Evolutionary conservation across 2,329 filamentous ascomycete species (phyloP).

Genomic region (Talaromyces sp.): DNA sequence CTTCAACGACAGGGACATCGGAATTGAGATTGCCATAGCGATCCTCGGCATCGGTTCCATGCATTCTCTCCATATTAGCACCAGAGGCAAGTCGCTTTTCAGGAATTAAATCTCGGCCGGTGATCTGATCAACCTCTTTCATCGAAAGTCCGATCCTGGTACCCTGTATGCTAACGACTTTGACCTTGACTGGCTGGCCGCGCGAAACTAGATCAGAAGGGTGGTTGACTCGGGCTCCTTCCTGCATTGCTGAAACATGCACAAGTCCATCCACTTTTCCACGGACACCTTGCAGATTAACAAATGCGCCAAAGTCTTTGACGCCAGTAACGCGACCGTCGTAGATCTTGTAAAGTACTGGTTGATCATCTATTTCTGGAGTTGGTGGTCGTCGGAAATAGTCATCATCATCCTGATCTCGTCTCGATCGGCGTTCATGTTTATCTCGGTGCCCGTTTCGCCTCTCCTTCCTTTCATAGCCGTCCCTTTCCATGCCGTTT

Average conservation of each 20-base stretch:
- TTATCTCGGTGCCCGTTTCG: conserved; percentile 40
- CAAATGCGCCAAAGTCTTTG: conserved; percentile 94
- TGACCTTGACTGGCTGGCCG: conserved; percentile 85
- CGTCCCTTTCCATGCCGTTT: conserved; percentile 57
- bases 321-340: conserved; percentile 84
- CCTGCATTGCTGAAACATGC: conserved; percentile 83
- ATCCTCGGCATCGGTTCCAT: conserved; percentile 49
- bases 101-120: conserved; percentile 77
- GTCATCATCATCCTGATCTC: conserved; percentile 50
- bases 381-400: conserved; percentile 63
- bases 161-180: conserved; percentile 82
- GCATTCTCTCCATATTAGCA: conserved; percentile 80
- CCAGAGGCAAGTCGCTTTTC: conserved; percentile 77
- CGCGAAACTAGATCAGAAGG: conserved; percentile 80
- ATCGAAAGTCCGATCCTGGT: conserved; percentile 83
- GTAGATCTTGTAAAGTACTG: conserved; percentile 82
- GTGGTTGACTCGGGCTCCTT: conserved; percentile 82
- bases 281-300: conserved; percentile 80
- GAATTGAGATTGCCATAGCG: conserved; percentile 53
- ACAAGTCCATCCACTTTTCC: conserved; percentile 91
- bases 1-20: conserved; percentile 62
- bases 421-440: conserved; percentile 41
- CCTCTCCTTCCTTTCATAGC: conserved; percentile 38
- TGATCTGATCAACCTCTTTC: conserved; percentile 93
- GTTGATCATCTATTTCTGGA: conserved; percentile 74